Conservation (phyloP, 2,329 filamentous ascomycete genomes). For the Phialophora chinensis region DNA sequence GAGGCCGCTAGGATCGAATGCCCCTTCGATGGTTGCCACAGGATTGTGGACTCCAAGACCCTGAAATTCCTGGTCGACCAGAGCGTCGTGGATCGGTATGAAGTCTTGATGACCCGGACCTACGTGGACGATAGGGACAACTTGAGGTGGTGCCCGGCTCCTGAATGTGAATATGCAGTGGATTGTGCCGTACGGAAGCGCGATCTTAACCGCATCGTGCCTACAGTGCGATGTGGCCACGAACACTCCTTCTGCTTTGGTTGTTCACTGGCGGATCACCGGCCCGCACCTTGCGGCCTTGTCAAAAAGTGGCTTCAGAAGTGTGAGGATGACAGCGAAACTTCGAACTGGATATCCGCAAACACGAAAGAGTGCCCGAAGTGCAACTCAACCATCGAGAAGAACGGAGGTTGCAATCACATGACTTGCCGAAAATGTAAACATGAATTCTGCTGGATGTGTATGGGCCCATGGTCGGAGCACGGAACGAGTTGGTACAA, state of each 20-base stretch:
- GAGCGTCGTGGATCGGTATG: constrained; percentile 70
- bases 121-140: constrained; percentile 97
- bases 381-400: constrained; percentile 96
- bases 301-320: constrained; percentile 98
- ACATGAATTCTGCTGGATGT: constrained; percentile 99
- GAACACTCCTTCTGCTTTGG: constrained; percentile 93
- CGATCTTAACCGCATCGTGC: constrained; percentile 82
- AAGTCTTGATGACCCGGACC: constrained; percentile 84
- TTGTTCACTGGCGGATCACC: constrained; percentile 86
- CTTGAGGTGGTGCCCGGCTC: constrained; percentile 96
- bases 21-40: constrained; percentile 82
- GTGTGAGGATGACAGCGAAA: constrained; percentile 97
- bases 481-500: constrained; percentile 99
- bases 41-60: constrained; percentile 89
- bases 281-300: constrained; percentile 86
- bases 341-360: constrained; percentile 98
- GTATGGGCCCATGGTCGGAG: constrained; percentile 98
- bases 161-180: constrained; percentile 93
- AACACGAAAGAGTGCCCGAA: constrained; percentile 98
- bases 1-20: constrained; percentile 95
- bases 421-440: constrained; percentile 98
- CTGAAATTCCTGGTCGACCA: constrained; percentile 74
- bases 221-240: constrained; percentile 85
- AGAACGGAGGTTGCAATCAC: constrained; percentile 97
- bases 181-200: constrained; percentile 88